Conservation (phyloP, 164 flowering plant genomes). For the Paratinospora sagittata region DNA sequence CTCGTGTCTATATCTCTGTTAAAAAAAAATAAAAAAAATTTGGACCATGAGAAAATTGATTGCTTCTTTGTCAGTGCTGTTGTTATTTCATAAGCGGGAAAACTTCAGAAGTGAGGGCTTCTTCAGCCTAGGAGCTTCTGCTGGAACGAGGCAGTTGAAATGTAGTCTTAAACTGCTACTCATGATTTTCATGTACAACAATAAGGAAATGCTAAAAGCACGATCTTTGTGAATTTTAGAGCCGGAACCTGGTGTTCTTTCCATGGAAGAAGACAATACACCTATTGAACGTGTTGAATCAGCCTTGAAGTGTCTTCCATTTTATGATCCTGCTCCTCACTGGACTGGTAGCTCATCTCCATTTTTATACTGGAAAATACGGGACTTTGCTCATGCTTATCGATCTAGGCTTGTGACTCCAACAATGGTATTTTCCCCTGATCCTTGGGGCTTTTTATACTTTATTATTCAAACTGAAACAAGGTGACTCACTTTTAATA, state of each 20-base stretch:
- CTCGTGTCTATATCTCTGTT: no score
- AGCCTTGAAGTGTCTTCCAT: slow-evolving; percentile 72
- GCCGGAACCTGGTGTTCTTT: slow-evolving; percentile 46
- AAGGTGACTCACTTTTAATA: slow-evolving; percentile 13
- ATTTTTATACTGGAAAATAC: slow-evolving; percentile 85
- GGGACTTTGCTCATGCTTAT: slow-evolving; percentile 91
- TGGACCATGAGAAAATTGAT: background rate
- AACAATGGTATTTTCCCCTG: slow-evolving; percentile 40
- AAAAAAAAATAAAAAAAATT: no score
- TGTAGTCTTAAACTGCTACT: background rate
- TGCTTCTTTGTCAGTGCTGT: background rate
- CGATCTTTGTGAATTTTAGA: slow-evolving; percentile 32
- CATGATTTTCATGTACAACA: background rate
- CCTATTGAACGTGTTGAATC: slow-evolving; percentile 58
- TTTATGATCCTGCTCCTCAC: slow-evolving; percentile 48
- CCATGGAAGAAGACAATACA: slow-evolving; percentile 52
- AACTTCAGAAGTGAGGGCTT: background rate
- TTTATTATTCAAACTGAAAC: slow-evolving; percentile 1
- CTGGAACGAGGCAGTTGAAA: background rate
- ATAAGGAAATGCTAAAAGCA: background rate
- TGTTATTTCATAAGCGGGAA: background rate
- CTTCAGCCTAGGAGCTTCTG: background rate
- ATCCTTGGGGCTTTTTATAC: background rate
- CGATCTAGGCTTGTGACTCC: slow-evolving; percentile 61
- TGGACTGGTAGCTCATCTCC: slow-evolving; percentile 30